phyloP scores from a whole-genome alignment of 495 filamentous ascomycete species.

The Talaromyces adpressus region DNA sequence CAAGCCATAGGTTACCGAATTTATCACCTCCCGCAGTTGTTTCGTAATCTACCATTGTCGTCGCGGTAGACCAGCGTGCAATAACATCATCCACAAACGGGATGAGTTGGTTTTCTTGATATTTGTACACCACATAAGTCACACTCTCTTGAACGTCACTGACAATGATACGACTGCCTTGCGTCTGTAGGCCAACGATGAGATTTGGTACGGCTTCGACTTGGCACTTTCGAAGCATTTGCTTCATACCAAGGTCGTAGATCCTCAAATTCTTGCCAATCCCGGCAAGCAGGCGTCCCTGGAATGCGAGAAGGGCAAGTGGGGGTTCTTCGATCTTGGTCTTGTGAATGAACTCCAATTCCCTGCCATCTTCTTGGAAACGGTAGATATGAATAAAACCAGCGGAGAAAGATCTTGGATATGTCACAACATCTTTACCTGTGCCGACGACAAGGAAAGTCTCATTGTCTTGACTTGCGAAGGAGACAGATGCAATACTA shows the following conservation, averaged over 20 bases:
- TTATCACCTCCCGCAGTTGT: constrained; percentile 93
- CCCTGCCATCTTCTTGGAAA: constrained; percentile 76
- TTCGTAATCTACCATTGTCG: constrained; percentile 95
- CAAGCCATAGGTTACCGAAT: constrained; percentile 91
- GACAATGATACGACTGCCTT: constrained; percentile 85
- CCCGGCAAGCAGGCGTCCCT: constrained; percentile 81
- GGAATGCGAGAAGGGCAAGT: constrained; percentile 81
- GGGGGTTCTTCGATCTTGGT: constrained; percentile 85
- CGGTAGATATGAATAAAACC: constrained; percentile 93
- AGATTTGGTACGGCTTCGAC: constrained; percentile 70
- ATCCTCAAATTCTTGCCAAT: constrained; percentile 75
- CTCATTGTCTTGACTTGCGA: constrained; percentile 82
- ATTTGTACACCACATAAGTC: constrained; percentile 89
- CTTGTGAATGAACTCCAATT: constrained; percentile 93
- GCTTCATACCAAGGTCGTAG: constrained; percentile 85
- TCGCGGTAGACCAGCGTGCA: constrained; percentile 79
- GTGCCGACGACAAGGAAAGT: constrained; percentile 89
- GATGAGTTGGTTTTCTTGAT: constrained; percentile 81
- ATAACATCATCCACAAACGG: constrained; percentile 88
- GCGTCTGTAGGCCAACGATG: constrained; percentile 81
- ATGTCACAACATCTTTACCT: constrained; percentile 77
- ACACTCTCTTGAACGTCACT: constrained; percentile 88
- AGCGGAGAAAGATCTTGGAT: constrained; percentile 62
- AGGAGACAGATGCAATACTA: constrained; percentile 74
- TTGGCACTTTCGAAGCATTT: constrained; percentile 87